Percentiles rank a stretch among this genome's conserved stretches.
Conservation (phyloP, 192 early-diverging fungal species). For the Entomortierella chlamydospora region DNA sequence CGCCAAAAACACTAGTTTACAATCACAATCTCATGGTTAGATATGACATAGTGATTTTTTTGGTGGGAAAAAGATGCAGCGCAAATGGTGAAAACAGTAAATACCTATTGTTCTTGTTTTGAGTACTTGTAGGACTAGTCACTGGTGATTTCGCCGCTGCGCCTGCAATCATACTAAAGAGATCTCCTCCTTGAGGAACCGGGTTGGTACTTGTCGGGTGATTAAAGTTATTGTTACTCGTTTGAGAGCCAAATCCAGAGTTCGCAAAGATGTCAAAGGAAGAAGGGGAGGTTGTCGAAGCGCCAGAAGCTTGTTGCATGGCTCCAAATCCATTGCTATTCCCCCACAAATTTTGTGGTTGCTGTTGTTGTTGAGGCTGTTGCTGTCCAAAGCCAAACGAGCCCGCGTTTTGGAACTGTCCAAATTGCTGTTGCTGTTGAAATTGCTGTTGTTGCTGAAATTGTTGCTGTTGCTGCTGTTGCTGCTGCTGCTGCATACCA, state of each 20-base stretch:
- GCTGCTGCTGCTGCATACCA: constrained; percentile 18
- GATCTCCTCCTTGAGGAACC: constrained; percentile 32
- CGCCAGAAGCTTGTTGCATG: constrained; percentile 20
- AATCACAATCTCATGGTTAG: too few species aligned
- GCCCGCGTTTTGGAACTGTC: constrained; percentile 24
- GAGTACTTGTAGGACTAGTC: neutral
- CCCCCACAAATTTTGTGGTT: constrained; percentile 27
- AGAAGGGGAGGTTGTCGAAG: neutral
- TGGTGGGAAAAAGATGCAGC: too few species aligned
- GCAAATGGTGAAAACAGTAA: too few species aligned
- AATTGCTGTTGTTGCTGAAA: constrained; percentile 21
- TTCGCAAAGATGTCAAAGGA: constrained; percentile 27
- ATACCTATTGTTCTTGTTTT: constrained; percentile 49
- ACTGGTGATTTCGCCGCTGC: constrained; percentile 11
- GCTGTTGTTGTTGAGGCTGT: constrained; percentile 6
- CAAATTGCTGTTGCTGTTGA: constrained; percentile 2
- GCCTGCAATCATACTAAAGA: constrained; percentile 47
- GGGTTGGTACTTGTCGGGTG: constrained; percentile 2
- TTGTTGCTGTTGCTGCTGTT: constrained; percentile 25
- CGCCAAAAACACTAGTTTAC: constrained; percentile 33
- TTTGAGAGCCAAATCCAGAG: constrained; percentile 1
- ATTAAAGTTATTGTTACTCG: constrained; percentile 5
- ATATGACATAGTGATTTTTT: too few species aligned
- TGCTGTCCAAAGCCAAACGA: constrained; percentile 33
- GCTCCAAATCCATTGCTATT: constrained; percentile 25